Conservation (phyloP, 352 stramenopile genomes). For the Blastocystis sp. region DNA sequence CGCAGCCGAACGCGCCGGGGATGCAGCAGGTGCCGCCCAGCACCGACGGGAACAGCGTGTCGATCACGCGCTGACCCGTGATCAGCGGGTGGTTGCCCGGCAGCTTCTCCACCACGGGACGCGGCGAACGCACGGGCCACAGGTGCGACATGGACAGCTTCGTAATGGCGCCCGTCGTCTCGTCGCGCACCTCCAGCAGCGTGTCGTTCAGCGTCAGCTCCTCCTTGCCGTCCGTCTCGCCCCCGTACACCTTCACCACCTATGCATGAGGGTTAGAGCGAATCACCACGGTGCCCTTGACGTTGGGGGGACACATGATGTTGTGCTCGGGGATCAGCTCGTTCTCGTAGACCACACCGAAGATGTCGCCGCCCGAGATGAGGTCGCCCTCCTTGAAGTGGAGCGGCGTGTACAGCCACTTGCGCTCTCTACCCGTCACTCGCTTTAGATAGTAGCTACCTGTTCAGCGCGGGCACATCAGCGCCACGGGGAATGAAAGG, state of each 20-base stretch:
- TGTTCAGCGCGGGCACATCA: constrained; percentile 88
- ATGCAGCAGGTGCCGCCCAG: constrained; percentile 96
- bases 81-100: constrained; percentile 92
- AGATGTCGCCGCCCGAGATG: constrained; percentile 94
- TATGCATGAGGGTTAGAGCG: background rate
- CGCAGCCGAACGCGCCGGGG: constrained; percentile 86
- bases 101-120: constrained; percentile 95
- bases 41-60: constrained; percentile 97
- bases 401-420: constrained; percentile 31
- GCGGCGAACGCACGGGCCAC: constrained; percentile 92
- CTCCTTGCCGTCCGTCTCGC: constrained; percentile 90
- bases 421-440: constrained; percentile 72
- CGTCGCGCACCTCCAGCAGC: constrained; percentile 93
- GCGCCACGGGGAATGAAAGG: constrained; percentile 93
- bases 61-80: constrained; percentile 96
- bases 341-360: constrained; percentile 96
- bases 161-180: constrained; percentile 83
- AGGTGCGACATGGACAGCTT: constrained; percentile 90
- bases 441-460: constrained; percentile 73
- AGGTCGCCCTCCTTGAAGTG: constrained; percentile 30
- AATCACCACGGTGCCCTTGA: constrained; percentile 88
- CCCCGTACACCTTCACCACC: constrained; percentile 91
- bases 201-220: constrained; percentile 92
- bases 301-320: constrained; percentile 97
- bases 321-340: constrained; percentile 96